These are phyloP conservation scores for Clonostachys sp. DNA, from an alignment of 2,329 filamentous ascomycete genomes.

Conservation along the genomic window DNA sequence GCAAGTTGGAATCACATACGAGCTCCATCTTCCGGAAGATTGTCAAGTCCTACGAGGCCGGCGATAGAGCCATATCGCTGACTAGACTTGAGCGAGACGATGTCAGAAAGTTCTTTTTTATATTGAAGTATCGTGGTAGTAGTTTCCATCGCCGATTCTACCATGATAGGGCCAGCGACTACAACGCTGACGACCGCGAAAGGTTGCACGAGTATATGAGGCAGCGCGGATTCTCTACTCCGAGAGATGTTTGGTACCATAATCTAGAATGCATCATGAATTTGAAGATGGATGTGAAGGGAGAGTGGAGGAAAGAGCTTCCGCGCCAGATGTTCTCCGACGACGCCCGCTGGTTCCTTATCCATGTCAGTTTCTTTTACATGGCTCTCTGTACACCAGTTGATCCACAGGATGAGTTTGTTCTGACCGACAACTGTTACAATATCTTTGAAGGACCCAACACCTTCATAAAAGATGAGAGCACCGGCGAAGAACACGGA, in stretches of 20 bases:
- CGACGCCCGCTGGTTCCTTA: constrained; percentile 15
- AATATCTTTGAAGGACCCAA: constrained; percentile 18
- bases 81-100: constrained; percentile 23
- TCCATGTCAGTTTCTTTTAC: constrained; percentile 12
- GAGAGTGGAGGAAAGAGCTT: constrained; percentile 10
- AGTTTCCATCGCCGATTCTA: constrained; percentile 26
- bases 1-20: constrained; percentile 11
- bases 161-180: constrained; percentile 18
- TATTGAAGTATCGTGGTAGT: constrained; percentile 36
- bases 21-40: constrained; percentile 20
- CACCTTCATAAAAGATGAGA: constrained; percentile 4
- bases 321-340: constrained; percentile 10
- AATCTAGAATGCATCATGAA: constrained; percentile 16
- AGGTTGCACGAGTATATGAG: constrained; percentile 14
- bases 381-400: constrained; percentile 19
- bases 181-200: constrained; percentile 16
- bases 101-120: constrained; percentile 38
- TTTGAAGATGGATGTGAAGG: constrained; percentile 15
- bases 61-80: constrained; percentile 13
- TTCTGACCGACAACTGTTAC: constrained; percentile 13
- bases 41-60: background rate
- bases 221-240: constrained; percentile 9
- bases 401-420: constrained; percentile 10
- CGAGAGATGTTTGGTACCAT: constrained; percentile 20
- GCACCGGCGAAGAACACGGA: constrained; percentile 5